Conservation (phyloP, 2,329 filamentous ascomycete species). For the Coniochaeta sp. region DNA sequence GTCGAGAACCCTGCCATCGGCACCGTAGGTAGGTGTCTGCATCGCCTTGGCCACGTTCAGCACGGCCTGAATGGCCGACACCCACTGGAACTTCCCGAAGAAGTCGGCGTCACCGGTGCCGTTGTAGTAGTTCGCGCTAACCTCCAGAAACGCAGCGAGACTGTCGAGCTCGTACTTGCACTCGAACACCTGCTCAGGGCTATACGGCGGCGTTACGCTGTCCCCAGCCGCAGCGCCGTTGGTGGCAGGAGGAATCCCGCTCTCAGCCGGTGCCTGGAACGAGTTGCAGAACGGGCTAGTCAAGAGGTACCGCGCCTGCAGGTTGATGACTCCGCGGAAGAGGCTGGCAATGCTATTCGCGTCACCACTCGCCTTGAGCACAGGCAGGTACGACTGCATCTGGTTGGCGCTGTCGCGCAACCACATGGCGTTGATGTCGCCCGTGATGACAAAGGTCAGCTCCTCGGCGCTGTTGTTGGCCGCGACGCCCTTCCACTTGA, state of each 20-base stretch:
- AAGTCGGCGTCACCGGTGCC: constrained; percentile 65
- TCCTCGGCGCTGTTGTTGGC: constrained; percentile 53
- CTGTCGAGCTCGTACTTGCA: constrained; percentile 97
- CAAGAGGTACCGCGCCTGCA: constrained; percentile 64
- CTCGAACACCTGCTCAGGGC: constrained; percentile 70
- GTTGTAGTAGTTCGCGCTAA: constrained; percentile 73
- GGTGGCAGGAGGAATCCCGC: constrained; percentile 49
- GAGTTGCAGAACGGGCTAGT: constrained; percentile 82
- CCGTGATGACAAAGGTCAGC: constrained; percentile 51
- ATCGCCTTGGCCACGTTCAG: constrained; percentile 63
- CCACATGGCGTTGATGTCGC: constrained; percentile 40
- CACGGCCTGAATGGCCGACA: constrained; percentile 61
- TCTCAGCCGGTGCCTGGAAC: constrained; percentile 80
- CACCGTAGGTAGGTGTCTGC: constrained; percentile 64
- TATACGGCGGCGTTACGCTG: constrained; percentile 54
- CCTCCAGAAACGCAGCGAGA: constrained; percentile 75
- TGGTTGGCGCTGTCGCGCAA: constrained; percentile 48
- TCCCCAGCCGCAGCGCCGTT: constrained; percentile 57
- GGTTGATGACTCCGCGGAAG: constrained; percentile 68
- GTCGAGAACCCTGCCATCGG: constrained; percentile 45
- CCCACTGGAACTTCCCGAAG: constrained; percentile 68
- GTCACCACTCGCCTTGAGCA: constrained; percentile 38
- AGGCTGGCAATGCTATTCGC: constrained; percentile 56
- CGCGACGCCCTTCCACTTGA: constrained; percentile 58
- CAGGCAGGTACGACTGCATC: constrained; percentile 63